These are phyloP conservation scores for Aurantiochytrium sp. DNA, from an alignment of 108 stramenopile genomes.

Conservation along the genomic window DNA sequence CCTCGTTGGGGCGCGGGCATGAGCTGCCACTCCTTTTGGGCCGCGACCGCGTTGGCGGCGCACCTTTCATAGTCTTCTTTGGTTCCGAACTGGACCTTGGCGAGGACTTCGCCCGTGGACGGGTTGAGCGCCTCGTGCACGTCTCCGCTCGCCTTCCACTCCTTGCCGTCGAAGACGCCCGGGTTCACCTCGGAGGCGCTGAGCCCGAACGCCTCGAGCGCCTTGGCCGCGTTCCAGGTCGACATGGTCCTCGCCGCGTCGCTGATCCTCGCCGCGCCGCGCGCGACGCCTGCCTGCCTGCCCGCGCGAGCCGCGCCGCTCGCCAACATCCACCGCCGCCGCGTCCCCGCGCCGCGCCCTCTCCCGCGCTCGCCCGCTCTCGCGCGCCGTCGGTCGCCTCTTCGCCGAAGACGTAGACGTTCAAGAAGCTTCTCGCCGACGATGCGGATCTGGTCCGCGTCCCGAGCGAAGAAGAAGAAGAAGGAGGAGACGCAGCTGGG, in stretches of 20 bases:
- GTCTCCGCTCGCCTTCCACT: conserved; percentile 19
- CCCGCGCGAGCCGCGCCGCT: no score
- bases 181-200: conserved; percentile 7
- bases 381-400: no score
- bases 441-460: no score
- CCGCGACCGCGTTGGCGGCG: conserved; percentile 10
- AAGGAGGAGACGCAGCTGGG: no score
- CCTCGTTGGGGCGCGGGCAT: conserved; percentile 37
- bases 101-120: conserved; percentile 27
- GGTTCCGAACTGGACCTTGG: conserved; percentile 20
- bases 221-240: background rate
- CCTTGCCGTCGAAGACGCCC: background rate
- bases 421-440: no score
- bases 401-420: no score
- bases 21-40: conserved; percentile 24
- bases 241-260: background rate
- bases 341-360: no score
- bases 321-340: no score
- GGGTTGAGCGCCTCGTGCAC: conserved; percentile 20
- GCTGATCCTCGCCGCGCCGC: no score
- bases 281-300: no score
- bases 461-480: no score
- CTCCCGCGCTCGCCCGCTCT: no score
- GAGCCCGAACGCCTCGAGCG: background rate
- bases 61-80: conserved; percentile 26